Evolutionary conservation across 805 yeast species (phyloP).

Genomic region (Candida tibetensis): DNA sequence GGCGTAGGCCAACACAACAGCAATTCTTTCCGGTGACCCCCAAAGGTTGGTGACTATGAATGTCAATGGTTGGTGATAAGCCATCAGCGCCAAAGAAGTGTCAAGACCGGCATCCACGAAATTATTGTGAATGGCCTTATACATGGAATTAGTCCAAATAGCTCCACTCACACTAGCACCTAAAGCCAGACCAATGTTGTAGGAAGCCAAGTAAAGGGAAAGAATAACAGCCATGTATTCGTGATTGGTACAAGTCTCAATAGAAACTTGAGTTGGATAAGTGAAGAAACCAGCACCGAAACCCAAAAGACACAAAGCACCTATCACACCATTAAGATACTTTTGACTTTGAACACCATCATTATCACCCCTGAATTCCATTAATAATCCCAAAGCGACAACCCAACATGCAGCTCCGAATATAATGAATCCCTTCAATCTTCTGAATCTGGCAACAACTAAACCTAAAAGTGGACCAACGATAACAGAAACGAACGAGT

Average conservation of each 20-base stretch:
- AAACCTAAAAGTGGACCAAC: conserved; percentile 60
- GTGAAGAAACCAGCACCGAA: conserved; percentile 75
- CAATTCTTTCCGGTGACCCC: conserved; percentile 62
- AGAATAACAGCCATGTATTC: conserved; percentile 63
- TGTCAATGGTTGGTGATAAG: conserved; percentile 53
- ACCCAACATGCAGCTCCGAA: conserved; percentile 60
- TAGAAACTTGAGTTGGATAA: conserved; percentile 59
- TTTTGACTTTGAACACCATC: conserved; percentile 31
- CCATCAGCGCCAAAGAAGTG: conserved; percentile 39
- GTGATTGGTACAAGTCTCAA: conserved; percentile 58
- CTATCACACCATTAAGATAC: conserved; percentile 55
- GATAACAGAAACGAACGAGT: conserved; percentile 63
- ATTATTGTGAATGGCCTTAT: conserved; percentile 37
- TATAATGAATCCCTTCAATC: conserved; percentile 57
- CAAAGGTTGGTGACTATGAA: conserved; percentile 49
- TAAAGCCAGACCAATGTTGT: conserved; percentile 61
- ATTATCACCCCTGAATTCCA: conserved; percentile 51
- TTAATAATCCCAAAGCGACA: conserved; percentile 57
- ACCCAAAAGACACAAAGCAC: conserved; percentile 61
- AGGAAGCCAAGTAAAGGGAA: conserved; percentile 54
- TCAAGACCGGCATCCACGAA: conserved; percentile 25
- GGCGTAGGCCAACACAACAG: conserved; percentile 56
- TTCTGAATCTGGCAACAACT: conserved; percentile 45
- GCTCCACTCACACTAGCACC: conserved; percentile 69
- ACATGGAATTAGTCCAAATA: conserved; percentile 63